A percentile compares a stretch with the other conserved stretches of the same genome.
Conservation (phyloP, 2,329 filamentous ascomycete genomes). For the Nemania abortiva region DNA sequence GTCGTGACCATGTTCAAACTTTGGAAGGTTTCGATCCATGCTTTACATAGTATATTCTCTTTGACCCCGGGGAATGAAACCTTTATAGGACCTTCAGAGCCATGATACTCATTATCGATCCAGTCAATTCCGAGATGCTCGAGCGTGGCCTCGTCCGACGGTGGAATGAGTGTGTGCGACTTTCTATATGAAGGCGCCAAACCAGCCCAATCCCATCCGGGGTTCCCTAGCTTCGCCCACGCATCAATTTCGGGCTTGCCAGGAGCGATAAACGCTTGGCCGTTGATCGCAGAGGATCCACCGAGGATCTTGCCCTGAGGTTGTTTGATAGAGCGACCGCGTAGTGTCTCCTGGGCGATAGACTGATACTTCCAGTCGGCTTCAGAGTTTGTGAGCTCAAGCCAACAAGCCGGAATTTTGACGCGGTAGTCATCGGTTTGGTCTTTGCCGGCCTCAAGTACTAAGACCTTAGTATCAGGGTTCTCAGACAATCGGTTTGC, state of each 20-base stretch:
- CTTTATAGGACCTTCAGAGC: conserved; percentile 38
- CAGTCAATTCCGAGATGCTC: conserved; percentile 43
- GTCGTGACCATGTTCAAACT: conserved; percentile 39
- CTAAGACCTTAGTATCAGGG: not conserved
- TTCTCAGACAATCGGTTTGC: conserved; percentile 23
- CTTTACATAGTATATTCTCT: conserved; percentile 42
- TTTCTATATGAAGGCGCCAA: conserved; percentile 38
- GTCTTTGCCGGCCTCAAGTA: conserved; percentile 26
- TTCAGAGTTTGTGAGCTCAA: conserved; percentile 1
- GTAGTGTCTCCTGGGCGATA: conserved; percentile 37
- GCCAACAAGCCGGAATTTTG: conserved; percentile 31
- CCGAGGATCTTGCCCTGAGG: conserved; percentile 41
- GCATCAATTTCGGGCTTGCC: conserved; percentile 38
- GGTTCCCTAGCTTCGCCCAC: conserved; percentile 43
- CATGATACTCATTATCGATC: conserved; percentile 40
- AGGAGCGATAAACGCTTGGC: conserved; percentile 41
- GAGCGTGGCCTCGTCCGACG: conserved; percentile 33
- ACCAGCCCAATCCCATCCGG: conserved; percentile 42
- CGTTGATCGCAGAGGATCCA: conserved; percentile 45
- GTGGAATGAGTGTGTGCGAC: conserved; percentile 40
- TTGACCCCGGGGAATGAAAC: conserved; percentile 41
- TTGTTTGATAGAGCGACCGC: too few species aligned
- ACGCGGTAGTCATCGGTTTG: conserved; percentile 3
- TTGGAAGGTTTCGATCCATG: conserved; percentile 44
- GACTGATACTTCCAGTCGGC: conserved; percentile 32